phyloP scores from a whole-genome alignment of 225 moss, liverwort and hornwort species.

The Antitrichia curtipendula region DNA sequence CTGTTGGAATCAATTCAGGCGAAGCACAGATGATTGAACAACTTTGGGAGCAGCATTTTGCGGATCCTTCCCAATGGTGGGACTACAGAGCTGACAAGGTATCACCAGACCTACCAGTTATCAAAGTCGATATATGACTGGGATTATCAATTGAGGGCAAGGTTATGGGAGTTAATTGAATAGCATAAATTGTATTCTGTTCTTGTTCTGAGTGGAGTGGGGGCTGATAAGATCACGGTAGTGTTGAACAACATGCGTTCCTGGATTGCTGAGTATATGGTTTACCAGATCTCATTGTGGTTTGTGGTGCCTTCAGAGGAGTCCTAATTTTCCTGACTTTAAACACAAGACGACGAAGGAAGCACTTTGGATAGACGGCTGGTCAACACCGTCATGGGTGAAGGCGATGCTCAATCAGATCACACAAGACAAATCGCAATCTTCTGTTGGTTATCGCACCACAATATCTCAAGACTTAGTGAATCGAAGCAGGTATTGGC shows the following conservation, averaged over 20 bases:
- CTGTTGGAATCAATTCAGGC: background rate
- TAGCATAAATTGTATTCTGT: background rate
- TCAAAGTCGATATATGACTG: background rate
- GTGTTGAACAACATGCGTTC: background rate
- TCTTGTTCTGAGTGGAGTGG: background rate
- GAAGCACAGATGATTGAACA: background rate
- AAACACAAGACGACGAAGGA: background rate
- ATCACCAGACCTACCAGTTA: background rate
- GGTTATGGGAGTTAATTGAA: background rate
- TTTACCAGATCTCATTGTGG: background rate
- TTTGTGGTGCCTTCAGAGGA: conserved; percentile 2
- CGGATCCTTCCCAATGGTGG: background rate
- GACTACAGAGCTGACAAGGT: background rate
- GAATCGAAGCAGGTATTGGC: background rate
- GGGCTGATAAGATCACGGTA: background rate
- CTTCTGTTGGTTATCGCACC: background rate
- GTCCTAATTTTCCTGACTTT: background rate
- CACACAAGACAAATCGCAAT: background rate
- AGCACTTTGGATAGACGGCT: background rate
- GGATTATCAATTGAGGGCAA: background rate
- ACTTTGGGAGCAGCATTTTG: conserved; percentile 1
- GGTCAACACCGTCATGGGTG: conserved; percentile 5
- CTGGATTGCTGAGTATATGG: background rate
- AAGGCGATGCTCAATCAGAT: background rate
- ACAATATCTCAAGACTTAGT: background rate